phyloP scores from a whole-genome alignment of 169 alveolate species.

The Toxoplasma gondii region DNA sequence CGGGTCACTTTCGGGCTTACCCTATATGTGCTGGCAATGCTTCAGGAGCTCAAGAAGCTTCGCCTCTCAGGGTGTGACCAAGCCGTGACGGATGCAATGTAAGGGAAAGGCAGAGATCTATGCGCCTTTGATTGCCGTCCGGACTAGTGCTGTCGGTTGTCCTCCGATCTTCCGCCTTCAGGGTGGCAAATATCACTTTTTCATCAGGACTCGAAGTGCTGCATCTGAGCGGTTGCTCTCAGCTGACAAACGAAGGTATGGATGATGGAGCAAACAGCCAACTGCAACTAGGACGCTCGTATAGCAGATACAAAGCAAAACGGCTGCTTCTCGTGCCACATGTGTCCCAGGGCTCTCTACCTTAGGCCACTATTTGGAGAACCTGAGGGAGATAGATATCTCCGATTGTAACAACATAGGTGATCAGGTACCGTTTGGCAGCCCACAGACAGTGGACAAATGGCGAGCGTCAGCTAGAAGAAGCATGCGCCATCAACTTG shows the following conservation, averaged over 20 bases:
- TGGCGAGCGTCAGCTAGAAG: not conserved
- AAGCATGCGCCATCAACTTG: not conserved
- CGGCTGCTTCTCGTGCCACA: not conserved
- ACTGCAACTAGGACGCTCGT: not conserved
- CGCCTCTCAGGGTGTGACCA: slow-evolving; percentile 22
- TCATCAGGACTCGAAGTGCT: slow-evolving; percentile 12
- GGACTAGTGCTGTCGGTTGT: not conserved
- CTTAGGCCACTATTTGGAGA: not conserved
- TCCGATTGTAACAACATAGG: not conserved
- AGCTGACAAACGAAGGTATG: slow-evolving; percentile 33
- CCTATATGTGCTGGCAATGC: not conserved
- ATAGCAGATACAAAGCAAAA: not conserved
- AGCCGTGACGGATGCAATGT: slow-evolving; percentile 19
- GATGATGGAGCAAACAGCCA: no score
- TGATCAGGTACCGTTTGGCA: not conserved
- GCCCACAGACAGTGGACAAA: not conserved
- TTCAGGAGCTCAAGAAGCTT: slow-evolving; percentile 16
- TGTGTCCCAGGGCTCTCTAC: not conserved
- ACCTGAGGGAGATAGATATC: slow-evolving; percentile 4
- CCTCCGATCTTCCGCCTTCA: not conserved
- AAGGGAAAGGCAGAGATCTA: not conserved
- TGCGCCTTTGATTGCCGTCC: not conserved
- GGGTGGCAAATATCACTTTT: not conserved
- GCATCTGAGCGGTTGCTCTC: slow-evolving; percentile 7
- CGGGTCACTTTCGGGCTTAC: no score